Evolutionary conservation across 192 early-diverging fungal species (phyloP), one percentile per base, ranked within the genome.

Genomic region (Entomortierella lignicola): DNA sequence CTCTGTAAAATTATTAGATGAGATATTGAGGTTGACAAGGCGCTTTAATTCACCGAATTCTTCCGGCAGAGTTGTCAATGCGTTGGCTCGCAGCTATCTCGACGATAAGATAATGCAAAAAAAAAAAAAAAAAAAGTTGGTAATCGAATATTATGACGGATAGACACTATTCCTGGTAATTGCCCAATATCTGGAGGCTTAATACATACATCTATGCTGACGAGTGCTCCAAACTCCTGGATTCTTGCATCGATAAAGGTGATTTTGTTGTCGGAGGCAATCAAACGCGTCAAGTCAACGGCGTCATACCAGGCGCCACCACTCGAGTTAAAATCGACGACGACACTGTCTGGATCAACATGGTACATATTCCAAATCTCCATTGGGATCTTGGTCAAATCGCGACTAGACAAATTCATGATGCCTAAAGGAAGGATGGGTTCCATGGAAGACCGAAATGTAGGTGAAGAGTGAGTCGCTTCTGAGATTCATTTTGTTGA

Each of bases 331-430:
- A 89, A 85, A 54, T 89, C 86, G 26, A 87, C 66, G 12, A 81
- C 77, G 18, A 87, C 70, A 42, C 63, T 72, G 48, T 81, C 82
- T 18, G 84, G 77, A 66, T 89, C 84, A 39, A 84, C 75, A 60
- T 86, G 85, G 57, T 89, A 88, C 88, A 89, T 89, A 50, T 77
- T 85, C 81, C 85, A 84, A 20, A 89, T 83, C 53, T 81, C 81
- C 32, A 83, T 72, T 0, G 88, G 88, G 34, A 89, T 64, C 17
- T 74, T 70, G 11, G 81, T 64, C 58, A 89, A 39, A 17, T 77
- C 79, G n/a, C 85, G 66, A 37, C 82, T 87, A 0, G 85, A 82
- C 2, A 89, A 60, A 60, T 85, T 85, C 29, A 89, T 63, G 25
- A 72, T 84, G 25, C 88, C 88, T 84, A 60, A 23, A 44, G 43